These are phyloP conservation scores for Wickerhamomyces xylosicus DNA, from an alignment of 805 yeast genomes.

Conservation along the genomic window DNA sequence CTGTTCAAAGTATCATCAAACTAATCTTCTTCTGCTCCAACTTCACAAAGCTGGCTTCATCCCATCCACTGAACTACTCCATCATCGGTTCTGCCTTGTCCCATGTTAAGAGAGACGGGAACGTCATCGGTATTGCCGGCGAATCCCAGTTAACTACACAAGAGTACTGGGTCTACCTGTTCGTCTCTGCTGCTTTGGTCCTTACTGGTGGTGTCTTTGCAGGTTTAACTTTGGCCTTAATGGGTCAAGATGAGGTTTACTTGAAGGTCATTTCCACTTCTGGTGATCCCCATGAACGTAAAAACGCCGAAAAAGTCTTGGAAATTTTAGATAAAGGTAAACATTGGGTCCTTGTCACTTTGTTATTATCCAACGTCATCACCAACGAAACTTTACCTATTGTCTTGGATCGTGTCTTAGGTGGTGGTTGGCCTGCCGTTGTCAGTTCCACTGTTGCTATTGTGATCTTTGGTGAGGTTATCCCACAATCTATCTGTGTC, in stretches of 20 bases:
- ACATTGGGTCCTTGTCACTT: slow-evolving; percentile 92
- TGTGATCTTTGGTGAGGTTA: slow-evolving; percentile 92
- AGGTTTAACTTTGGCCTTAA: slow-evolving; percentile 85
- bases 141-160: slow-evolving; percentile 9
- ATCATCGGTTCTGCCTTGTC: not conserved
- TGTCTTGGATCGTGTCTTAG: slow-evolving; percentile 82
- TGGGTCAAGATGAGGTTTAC: slow-evolving; percentile 98
- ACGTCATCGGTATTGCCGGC: not conserved
- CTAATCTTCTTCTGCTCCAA: not conserved
- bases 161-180: slow-evolving; percentile 18
- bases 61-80: not conserved
- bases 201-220: slow-evolving; percentile 86
- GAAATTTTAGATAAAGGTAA: slow-evolving; percentile 70
- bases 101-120: slow-evolving; percentile 1
- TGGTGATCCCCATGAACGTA: slow-evolving; percentile 67
- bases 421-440: slow-evolving; percentile 98
- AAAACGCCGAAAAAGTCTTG: slow-evolving; percentile 63
- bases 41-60: not conserved
- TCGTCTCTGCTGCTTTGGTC: slow-evolving; percentile 49
- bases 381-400: slow-evolving; percentile 94
- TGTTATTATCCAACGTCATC: slow-evolving; percentile 76
- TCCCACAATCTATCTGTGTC: slow-evolving; percentile 90
- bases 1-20: not conserved
- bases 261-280: slow-evolving; percentile 80
- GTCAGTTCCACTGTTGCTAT: slow-evolving; percentile 87